Conservation (phyloP, 2,329 filamentous ascomycete genomes). For the Zopfia rhizophila region DNA sequence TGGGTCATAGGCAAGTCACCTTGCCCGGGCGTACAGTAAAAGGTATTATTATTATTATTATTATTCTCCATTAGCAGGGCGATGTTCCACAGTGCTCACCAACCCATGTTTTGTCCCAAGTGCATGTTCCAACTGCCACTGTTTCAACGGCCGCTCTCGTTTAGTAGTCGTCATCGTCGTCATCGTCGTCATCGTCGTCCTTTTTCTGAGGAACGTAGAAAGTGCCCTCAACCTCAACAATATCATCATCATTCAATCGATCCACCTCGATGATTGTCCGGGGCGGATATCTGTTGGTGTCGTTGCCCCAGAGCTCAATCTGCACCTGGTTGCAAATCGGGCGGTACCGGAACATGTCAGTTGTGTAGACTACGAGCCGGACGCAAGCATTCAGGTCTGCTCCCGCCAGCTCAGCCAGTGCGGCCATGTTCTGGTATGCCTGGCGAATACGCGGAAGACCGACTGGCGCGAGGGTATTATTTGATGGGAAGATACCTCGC, state of each 20-base stretch:
- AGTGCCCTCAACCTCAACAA: slow-evolving; percentile 23
- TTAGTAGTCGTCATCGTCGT: no score
- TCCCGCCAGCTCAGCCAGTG: slow-evolving; percentile 41
- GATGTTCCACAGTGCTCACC: no score
- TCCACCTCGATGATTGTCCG: slow-evolving; percentile 46
- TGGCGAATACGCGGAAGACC: slow-evolving; percentile 42
- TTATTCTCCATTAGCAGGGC: no score
- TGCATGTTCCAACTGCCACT: no score
- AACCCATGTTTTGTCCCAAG: no score
- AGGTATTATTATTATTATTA: no score
- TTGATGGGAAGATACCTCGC: slow-evolving; percentile 44
- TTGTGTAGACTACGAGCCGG: slow-evolving; percentile 43
- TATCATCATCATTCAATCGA: slow-evolving; percentile 38
- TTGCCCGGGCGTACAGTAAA: no score
- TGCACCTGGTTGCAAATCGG: slow-evolving; percentile 47
- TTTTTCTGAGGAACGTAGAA: no score
- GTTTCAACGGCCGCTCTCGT: no score
- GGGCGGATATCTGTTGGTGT: slow-evolving; percentile 39
- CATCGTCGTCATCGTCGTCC: no score
- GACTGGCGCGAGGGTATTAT: slow-evolving; percentile 41
- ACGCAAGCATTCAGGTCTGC: slow-evolving; percentile 31
- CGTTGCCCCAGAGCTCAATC: slow-evolving; percentile 43
- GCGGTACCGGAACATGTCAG: slow-evolving; percentile 48
- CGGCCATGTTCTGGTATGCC: slow-evolving; percentile 46
- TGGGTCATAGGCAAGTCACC: no score